phyloP scores from a whole-genome alignment of 768 basidiomycete genomes.

The Pleurotus tuoliensis region DNA sequence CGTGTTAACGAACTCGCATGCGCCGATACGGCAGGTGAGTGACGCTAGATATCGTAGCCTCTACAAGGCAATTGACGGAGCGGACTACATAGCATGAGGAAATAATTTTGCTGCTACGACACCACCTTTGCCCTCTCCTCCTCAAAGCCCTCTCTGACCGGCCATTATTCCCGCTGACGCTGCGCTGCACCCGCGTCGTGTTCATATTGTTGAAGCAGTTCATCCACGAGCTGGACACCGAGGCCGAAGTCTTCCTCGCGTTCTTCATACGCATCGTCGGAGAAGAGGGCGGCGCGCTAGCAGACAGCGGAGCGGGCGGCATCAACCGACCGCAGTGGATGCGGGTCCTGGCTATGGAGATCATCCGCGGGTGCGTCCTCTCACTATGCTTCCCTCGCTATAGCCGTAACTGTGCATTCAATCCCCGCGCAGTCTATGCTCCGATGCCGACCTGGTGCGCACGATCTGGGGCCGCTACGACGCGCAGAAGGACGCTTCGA shows the following conservation, averaged over 20 bases:
- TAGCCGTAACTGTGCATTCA: not conserved
- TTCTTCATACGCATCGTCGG: constrained; percentile 62
- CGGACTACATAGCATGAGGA: constrained; percentile 60
- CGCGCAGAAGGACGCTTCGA: constrained; percentile 44
- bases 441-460: constrained; percentile 74
- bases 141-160: constrained; percentile 82
- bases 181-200: constrained; percentile 90
- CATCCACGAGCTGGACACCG: constrained; percentile 70
- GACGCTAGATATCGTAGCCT: too few relatives aligned
- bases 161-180: constrained; percentile 79
- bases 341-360: constrained; percentile 88
- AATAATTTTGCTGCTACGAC: constrained; percentile 79
- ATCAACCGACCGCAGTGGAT: constrained; percentile 73
- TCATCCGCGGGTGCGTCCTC: constrained; percentile 71
- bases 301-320: constrained; percentile 11
- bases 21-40: constrained; percentile 75
- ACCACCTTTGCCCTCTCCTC: constrained; percentile 87
- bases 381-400: not conserved
- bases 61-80: too few relatives aligned
- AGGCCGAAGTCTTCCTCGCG: constrained; percentile 84
- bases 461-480: constrained; percentile 81
- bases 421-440: constrained; percentile 52
- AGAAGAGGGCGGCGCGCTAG: constrained; percentile 38
- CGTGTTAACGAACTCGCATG: constrained; percentile 88
- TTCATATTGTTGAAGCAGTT: constrained; percentile 93